phyloP scores from a whole-genome alignment of 2,329 filamentous ascomycete species.

The Sclerotinia minor region DNA sequence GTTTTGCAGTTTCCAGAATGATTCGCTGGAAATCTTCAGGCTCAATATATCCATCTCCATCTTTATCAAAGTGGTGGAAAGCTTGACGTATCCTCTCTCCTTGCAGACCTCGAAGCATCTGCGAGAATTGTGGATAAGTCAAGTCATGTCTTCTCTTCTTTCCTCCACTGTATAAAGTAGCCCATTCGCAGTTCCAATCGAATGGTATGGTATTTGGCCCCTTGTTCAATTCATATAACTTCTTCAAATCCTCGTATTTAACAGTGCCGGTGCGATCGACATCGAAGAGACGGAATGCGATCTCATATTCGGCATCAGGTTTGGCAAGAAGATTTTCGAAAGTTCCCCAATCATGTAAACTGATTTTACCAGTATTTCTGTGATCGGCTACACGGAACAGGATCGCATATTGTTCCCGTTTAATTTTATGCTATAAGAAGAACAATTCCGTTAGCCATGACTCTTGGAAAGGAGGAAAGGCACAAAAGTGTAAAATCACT shows the following conservation, averaged over 20 bases:
- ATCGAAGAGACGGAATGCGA: conserved; percentile 96
- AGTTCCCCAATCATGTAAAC: conserved; percentile 80
- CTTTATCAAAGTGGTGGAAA: conserved; percentile 87
- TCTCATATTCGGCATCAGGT: conserved; percentile 97
- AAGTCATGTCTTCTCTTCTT: conserved; percentile 86
- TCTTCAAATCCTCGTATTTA: conserved; percentile 85
- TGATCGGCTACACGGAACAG: conserved; percentile 91
- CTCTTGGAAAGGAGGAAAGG: too few relatives aligned
- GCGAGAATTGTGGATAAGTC: conserved; percentile 94
- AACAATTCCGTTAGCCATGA: conserved; percentile 32
- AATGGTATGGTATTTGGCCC: conserved; percentile 83
- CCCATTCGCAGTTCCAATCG: conserved; percentile 97
- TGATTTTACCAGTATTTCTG: conserved; percentile 69
- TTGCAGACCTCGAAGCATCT: conserved; percentile 95
- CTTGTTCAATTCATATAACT: conserved; percentile 85
- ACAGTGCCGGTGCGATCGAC: conserved; percentile 79
- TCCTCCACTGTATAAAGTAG: conserved; percentile 86
- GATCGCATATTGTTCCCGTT: conserved; percentile 90
- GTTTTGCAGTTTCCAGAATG: conserved; percentile 85
- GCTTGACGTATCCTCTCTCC: conserved; percentile 95
- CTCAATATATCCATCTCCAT: conserved; percentile 92
- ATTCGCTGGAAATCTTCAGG: conserved; percentile 96
- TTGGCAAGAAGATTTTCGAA: conserved; percentile 94
- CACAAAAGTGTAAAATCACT: conserved; percentile 45
- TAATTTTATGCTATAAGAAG: conserved; percentile 83